These are phyloP conservation scores for Choanephora cucurbitarum DNA, from an alignment of 371 early-diverging fungal genomes.

Conservation along the genomic window DNA sequence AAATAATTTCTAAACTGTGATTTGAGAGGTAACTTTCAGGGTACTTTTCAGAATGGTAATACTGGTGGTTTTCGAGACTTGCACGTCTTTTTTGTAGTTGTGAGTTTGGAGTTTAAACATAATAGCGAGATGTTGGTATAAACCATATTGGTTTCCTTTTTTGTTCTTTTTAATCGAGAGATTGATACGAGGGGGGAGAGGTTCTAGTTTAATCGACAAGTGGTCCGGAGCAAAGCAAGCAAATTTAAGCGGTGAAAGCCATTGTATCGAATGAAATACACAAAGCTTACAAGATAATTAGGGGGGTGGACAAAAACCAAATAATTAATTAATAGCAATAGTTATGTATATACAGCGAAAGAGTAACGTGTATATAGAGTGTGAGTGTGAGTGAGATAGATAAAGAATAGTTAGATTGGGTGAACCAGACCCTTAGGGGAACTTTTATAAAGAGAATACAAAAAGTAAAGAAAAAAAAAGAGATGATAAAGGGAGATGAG, in stretches of 20 bases:
- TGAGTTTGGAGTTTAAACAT: constrained; percentile 24
- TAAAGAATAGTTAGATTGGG: not conserved
- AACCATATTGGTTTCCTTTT: constrained; percentile 24
- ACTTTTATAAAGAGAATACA: constrained; percentile 1
- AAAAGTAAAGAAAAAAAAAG: not conserved
- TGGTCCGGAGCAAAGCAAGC: constrained; percentile 17
- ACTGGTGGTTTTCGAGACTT: constrained; percentile 32
- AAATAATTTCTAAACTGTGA: not conserved
- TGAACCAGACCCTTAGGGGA: constrained; percentile 6
- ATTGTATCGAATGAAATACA: constrained; percentile 14
- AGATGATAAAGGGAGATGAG: not conserved
- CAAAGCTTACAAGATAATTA: constrained; percentile 3
- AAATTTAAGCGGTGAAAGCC: constrained; percentile 36
- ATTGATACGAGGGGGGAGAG: constrained; percentile 7
- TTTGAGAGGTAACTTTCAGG: not conserved
- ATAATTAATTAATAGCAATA: not conserved
- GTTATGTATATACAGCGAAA: not conserved
- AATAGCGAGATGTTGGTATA: constrained; percentile 23
- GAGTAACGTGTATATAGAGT: not conserved
- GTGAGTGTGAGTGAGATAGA: too few relatives aligned
- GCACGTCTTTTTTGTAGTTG: constrained; percentile 30
- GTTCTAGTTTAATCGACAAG: constrained; percentile 11
- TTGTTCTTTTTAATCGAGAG: constrained; percentile 14
- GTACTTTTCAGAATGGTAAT: constrained; percentile 19
- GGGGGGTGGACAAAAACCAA: constrained; percentile 10